phyloP scores from a whole-genome alignment of 352 stramenopile genomes.

The Elongisporangium undulatum region DNA sequence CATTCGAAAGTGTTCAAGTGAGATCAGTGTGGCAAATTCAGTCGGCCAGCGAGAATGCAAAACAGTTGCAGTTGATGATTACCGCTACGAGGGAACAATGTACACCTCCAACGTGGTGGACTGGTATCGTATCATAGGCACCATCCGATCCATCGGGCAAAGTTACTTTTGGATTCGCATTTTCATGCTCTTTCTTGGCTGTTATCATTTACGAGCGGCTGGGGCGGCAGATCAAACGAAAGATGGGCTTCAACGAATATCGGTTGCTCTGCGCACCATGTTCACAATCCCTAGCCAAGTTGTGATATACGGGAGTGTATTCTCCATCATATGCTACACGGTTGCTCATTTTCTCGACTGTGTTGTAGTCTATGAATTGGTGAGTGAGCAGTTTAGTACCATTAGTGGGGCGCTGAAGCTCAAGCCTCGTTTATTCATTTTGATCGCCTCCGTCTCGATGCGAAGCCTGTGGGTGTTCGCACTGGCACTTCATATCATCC shows the following conservation, averaged over 20 bases:
- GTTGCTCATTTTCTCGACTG: neutral
- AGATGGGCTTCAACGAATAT: neutral
- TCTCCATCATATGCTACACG: neutral
- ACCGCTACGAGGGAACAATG: neutral
- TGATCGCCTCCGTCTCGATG: neutral
- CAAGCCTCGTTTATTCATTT: neutral
- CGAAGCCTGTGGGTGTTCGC: neutral
- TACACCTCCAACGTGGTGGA: neutral
- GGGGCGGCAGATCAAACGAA: too few species aligned
- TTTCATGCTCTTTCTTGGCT: neutral
- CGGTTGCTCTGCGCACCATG: neutral
- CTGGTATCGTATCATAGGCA: neutral
- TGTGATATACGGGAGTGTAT: neutral
- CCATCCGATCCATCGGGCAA: neutral
- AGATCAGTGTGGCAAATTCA: too few species aligned
- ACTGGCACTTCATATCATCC: neutral
- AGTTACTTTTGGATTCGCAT: neutral
- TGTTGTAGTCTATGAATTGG: neutral
- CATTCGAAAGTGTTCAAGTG: neutral
- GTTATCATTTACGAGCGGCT: neutral
- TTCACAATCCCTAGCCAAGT: neutral
- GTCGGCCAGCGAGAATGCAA: neutral
- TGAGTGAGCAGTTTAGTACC: neutral
- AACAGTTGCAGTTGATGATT: neutral
- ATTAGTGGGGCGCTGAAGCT: neutral